Base-by-base conservation (phyloP, 2,329 filamentous ascomycete genomes). In the Calycina herbarum region DNA sequence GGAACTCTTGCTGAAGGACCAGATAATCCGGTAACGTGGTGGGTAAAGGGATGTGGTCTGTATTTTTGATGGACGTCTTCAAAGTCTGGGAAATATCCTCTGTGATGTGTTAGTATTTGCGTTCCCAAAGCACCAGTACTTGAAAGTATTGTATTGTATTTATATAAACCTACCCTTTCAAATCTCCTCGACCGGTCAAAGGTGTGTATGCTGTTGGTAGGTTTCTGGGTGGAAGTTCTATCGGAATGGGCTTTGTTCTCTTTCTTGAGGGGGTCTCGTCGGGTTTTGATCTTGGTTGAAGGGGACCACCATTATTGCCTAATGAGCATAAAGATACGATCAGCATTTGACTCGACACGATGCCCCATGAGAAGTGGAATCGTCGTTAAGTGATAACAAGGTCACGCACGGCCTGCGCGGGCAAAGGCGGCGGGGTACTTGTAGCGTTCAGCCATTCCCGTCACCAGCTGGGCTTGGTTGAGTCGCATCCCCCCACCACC, bases 21-120 rank as follows among this genome's bases (percentile, higher is more conserved):
- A 29, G 27, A 45, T 20, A 62, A 40, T 45, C 59, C 62, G 29
- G 56, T 51, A 10, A 40, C 54, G 27, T 61, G 20, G 24, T 54
- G 54, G n/a, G 65, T 54, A 48, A 67, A 67, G 10, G 62, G 61
- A 42, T 65, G 59, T 17, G 59, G 13, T 63, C 45, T 59, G 33
- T 66, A 66, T 17, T 58, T 59, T 51, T 57, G 59, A 38, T 20
- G 61, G 31, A 33, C 27, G 29, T 87, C 83, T 74, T 87, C 85
- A 76, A 87, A 85, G 38, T 83, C 75, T 20, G 85, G 85, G 70
- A 88, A 88, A 71, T 88, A 88, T 33, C 82, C 85, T 74, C 86
- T 88, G 69, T 42, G 61, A 62, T 62, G 59, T 60, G 61, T 69
- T 65, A 67, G 38, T 45, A 60, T 61, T 57, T 15, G 24, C 38